These are phyloP conservation scores for Biscogniauxia marginata DNA, from an alignment of 2,329 filamentous ascomycete species.

Conservation along the genomic window DNA sequence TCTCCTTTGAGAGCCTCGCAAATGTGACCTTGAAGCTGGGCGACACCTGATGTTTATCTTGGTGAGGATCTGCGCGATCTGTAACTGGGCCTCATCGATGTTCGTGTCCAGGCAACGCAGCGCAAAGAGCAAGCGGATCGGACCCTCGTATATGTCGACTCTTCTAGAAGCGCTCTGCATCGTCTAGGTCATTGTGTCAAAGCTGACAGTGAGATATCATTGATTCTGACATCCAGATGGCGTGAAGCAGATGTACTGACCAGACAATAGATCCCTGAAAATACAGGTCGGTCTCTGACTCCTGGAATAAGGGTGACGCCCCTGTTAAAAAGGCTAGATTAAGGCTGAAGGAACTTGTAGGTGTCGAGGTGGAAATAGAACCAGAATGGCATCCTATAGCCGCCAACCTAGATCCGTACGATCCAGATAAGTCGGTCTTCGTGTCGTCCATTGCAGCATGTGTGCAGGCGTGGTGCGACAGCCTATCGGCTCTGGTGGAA, in stretches of 20 bases:
- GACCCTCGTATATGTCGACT: constrained; percentile 42
- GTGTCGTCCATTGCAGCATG: constrained; percentile 36
- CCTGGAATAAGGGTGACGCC: constrained; percentile 38
- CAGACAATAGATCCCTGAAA: constrained; percentile 39
- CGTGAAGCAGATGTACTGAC: too few species aligned
- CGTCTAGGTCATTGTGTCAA: constrained; percentile 39
- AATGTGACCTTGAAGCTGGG: constrained; percentile 48
- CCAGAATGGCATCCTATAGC: constrained; percentile 21
- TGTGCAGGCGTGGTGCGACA: constrained; percentile 40
- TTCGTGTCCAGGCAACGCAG: constrained; percentile 45
- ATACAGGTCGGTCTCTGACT: constrained; percentile 41
- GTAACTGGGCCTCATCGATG: constrained; percentile 38
- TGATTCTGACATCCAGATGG: too few species aligned
- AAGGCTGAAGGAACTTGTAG: constrained; percentile 35
- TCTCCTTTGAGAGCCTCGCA: constrained; percentile 38
- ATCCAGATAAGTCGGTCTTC: constrained; percentile 41
- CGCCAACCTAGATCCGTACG: constrained; percentile 14
- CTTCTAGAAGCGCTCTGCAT: constrained; percentile 42
- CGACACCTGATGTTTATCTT: constrained; percentile 40
- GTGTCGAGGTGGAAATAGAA: constrained; percentile 33
- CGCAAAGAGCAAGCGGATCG: constrained; percentile 49
- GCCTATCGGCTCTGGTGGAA: constrained; percentile 41
- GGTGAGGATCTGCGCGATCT: constrained; percentile 36
- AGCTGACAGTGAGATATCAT: not conserved
- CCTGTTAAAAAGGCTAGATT: constrained; percentile 34